Base-by-base conservation (phyloP, 2,329 filamentous ascomycete species). In the Venturia aucupariae region DNA sequence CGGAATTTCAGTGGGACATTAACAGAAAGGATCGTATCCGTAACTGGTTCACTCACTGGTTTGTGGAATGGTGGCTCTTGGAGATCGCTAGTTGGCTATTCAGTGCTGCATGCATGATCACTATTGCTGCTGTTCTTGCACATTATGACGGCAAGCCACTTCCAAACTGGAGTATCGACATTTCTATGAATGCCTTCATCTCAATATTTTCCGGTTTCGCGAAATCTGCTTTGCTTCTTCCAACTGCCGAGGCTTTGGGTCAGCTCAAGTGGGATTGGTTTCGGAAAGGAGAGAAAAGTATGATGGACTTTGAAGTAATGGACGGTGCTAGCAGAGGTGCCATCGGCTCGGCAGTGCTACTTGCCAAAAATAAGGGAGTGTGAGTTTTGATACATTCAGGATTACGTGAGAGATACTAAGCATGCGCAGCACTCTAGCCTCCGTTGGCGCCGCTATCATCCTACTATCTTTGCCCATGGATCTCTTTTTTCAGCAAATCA, bases 231-330 rank as follows among this genome's bases (percentile, higher is more conserved):
- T 68, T 68, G 72, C 0, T 67, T 72, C 1, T 62, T 73, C 0
- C 74, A 70, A 1, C 68, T 69, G 0, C 69, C 70, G 73, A 75
- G 57, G 73, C 72, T 0, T 61, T 75, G 0, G 73, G 74, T 0
- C 74, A 75, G 48, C 42, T 74, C 1, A 75, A 75, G n/a, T 75
- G 74, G 74, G 72, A 68, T n/a, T 75, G 73, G 73, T 75, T 75
- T 19, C 46, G 66, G 1, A 63, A 67, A 0, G 44, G 71, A 2
- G 71, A 72, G 0, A 65, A 69, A 7, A 46, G 27, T 19, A 73
- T 75, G 68, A 72, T 70, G 70, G 73, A 75, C n/a, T 74, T 72
- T n/a, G 73, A 75, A 22, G 73, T 74, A 0, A 73, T 75, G 17
- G 73, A 75, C 32, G 30, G 39, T 0, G 66, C 66, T 19, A 65